Evolutionary conservation across 495 filamentous ascomycete species (phyloP).

Genomic region (Aspergillus haitiensis): DNA sequence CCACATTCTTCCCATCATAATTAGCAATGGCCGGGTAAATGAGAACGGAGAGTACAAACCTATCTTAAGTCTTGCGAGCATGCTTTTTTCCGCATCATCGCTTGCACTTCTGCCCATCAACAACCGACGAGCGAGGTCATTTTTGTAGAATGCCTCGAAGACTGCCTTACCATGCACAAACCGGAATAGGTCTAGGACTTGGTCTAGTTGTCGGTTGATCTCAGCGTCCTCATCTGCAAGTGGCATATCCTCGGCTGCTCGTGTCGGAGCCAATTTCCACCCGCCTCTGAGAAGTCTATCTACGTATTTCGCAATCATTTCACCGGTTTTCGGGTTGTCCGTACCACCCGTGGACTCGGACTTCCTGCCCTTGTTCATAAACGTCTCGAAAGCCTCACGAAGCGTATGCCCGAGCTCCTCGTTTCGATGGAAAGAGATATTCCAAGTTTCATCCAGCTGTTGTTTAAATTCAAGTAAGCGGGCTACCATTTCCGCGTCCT

Average conservation of each 20-base stretch:
- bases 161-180: slow-evolving; percentile 97
- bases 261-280: slow-evolving; percentile 64
- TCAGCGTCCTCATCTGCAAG: slow-evolving; percentile 87
- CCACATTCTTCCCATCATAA: slow-evolving; percentile 68
- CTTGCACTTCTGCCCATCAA: slow-evolving; percentile 90
- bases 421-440: slow-evolving; percentile 70
- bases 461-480: slow-evolving; percentile 80
- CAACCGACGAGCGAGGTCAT: slow-evolving; percentile 83
- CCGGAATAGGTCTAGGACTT: slow-evolving; percentile 88
- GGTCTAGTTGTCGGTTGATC: slow-evolving; percentile 84
- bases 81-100: slow-evolving; percentile 91
- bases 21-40: slow-evolving; percentile 5
- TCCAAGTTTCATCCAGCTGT: slow-evolving; percentile 71
- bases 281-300: slow-evolving; percentile 86
- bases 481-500: slow-evolving; percentile 82
- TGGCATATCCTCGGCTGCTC: slow-evolving; percentile 45
- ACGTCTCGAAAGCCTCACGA: slow-evolving; percentile 78
- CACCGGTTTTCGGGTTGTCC: slow-evolving; percentile 87
- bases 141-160: slow-evolving; percentile 99
- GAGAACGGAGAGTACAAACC: slow-evolving; percentile 39
- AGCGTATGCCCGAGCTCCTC: slow-evolving; percentile 72
- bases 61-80: slow-evolving; percentile 85
- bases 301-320: slow-evolving; percentile 98
- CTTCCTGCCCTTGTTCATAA: slow-evolving; percentile 84
- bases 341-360: slow-evolving; percentile 65